A percentile compares a stretch with the other conserved stretches of the same genome.
Evolutionary conservation across 495 filamentous ascomycete genomes (phyloP).

Genomic region (Penicillium cosmopolitanum): DNA sequence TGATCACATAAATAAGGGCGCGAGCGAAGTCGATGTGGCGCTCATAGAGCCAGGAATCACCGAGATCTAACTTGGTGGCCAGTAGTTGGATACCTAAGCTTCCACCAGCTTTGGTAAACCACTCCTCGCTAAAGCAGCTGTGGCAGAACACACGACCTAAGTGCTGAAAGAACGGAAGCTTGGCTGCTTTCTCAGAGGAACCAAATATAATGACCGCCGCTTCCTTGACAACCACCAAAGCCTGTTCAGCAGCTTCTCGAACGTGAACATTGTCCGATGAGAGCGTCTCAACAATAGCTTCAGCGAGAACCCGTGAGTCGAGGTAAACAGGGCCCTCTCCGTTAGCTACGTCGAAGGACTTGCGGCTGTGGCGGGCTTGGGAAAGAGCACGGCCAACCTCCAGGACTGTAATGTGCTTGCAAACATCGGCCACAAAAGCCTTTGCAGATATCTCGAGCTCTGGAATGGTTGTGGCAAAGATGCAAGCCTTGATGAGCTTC

Average conservation of each 20-base stretch:
- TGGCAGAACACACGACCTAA: slow-evolving; percentile 84
- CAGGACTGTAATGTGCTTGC: slow-evolving; percentile 87
- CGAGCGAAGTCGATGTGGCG: slow-evolving; percentile 83
- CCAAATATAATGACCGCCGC: slow-evolving; percentile 83
- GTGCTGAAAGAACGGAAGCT: slow-evolving; percentile 80
- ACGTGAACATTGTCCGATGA: slow-evolving; percentile 79
- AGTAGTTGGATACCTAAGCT: slow-evolving; percentile 85
- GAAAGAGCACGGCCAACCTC: slow-evolving; percentile 82
- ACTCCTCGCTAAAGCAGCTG: slow-evolving; percentile 93
- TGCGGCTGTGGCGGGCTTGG: slow-evolving; percentile 69
- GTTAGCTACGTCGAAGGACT: slow-evolving; percentile 77
- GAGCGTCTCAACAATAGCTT: slow-evolving; percentile 84
- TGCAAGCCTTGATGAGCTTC: slow-evolving; percentile 83
- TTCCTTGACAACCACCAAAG: slow-evolving; percentile 75
- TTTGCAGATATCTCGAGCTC: slow-evolving; percentile 76
- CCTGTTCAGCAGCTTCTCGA: slow-evolving; percentile 79
- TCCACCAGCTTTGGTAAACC: slow-evolving; percentile 95
- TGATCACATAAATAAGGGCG: slow-evolving; percentile 91
- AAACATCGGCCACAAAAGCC: slow-evolving; percentile 74
- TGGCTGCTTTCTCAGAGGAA: slow-evolving; percentile 64
- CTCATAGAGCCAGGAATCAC: slow-evolving; percentile 78
- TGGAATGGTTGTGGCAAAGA: slow-evolving; percentile 81
- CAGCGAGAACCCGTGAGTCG: slow-evolving; percentile 82
- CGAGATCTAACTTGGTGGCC: slow-evolving; percentile 76
- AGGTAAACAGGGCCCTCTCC: slow-evolving; percentile 87